phyloP scores from a whole-genome alignment of 116 monocot species.

The Iris pallida region DNA sequence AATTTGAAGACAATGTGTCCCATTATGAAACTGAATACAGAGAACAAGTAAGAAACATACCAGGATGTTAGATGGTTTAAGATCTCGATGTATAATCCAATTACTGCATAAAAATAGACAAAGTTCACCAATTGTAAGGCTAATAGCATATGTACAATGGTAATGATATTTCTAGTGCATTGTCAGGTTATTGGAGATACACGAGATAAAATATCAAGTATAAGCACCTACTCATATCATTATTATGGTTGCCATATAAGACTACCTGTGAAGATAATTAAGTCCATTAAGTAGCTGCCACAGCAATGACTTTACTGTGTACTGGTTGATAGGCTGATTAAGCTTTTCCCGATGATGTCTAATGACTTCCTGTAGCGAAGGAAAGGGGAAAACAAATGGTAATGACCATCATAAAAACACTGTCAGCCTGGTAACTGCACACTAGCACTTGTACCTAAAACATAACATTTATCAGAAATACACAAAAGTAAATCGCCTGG shows the following conservation, averaged over 20 bases:
- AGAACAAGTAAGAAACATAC: conserved; percentile 27
- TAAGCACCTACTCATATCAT: background rate
- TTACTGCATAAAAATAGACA: conserved; percentile 51
- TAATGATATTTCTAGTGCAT: background rate
- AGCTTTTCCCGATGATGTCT: conserved; percentile 96
- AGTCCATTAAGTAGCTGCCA: conserved; percentile 99
- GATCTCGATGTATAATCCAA: conserved; percentile 99
- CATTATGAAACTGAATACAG: background rate
- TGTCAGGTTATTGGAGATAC: background rate
- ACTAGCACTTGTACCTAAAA: too few relatives aligned
- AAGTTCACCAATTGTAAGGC: background rate
- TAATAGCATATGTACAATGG: background rate
- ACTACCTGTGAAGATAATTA: conserved; percentile 96
- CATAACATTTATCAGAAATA: too few relatives aligned
- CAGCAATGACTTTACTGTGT: conserved; percentile 95
- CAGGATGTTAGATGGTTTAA: conserved; percentile 98
- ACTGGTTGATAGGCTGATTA: conserved; percentile 75
- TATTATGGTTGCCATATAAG: conserved; percentile 3
- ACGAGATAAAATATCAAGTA: background rate
- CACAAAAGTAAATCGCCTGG: too few relatives aligned
- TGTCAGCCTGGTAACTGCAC: too few relatives aligned
- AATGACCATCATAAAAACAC: background rate
- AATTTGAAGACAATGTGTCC: background rate
- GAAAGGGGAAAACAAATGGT: background rate
- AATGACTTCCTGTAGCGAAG: conserved; percentile 77